Base-by-base conservation (phyloP, 1,284 basidiomycete genomes). In the Marasmius tenuissimus region DNA sequence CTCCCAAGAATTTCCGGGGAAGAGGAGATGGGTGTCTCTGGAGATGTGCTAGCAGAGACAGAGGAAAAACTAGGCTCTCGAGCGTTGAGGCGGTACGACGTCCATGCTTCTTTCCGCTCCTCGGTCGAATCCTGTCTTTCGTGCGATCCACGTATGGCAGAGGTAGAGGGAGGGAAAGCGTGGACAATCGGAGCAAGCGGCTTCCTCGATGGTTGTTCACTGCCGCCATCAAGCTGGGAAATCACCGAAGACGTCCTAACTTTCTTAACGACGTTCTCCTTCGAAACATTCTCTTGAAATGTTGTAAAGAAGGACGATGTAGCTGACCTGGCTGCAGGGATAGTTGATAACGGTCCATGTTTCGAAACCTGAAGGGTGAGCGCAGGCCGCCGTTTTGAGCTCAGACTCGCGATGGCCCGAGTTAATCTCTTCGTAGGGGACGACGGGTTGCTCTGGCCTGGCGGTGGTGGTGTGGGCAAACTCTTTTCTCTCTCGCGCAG, bases 231-330 rank as follows among this genome's bases (percentile, higher is more conserved):
- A 18, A 37, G 34, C 16, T 11, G 37, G 11, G n/a, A 34, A 11
- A 9, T 37, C 33, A 38, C 35, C 12, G 42, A 35, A 16, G 27
- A 45, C 40, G 11, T n/a, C 34, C 22, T 48, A 8, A 10, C 16
- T 6, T 16, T 35, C 6, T 14, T 18, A 14, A 16, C 35, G 4
- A 39, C 38, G 6, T 8, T 11, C 9, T 18, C 45, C 33, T 59
- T 58, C 12, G 34, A 27, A 18, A 10, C 18, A 11, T 57, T 42
- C 7, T 62, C 61, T 20, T 48, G 27, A 14, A 62, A 9, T 9
- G 61, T 47, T 18, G 61, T 57, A 27, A 62, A 62, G 48, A 62
- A 62, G 8, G 61, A 62, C 12, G 61, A 62, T 1, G 61, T 55
- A 11, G 61, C 50, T 39, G 61, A 62, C 34, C 38, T 37, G 52